Base-by-base conservation (phyloP, 2,329 filamentous ascomycete species). In the Diaporthe vexans region DNA sequence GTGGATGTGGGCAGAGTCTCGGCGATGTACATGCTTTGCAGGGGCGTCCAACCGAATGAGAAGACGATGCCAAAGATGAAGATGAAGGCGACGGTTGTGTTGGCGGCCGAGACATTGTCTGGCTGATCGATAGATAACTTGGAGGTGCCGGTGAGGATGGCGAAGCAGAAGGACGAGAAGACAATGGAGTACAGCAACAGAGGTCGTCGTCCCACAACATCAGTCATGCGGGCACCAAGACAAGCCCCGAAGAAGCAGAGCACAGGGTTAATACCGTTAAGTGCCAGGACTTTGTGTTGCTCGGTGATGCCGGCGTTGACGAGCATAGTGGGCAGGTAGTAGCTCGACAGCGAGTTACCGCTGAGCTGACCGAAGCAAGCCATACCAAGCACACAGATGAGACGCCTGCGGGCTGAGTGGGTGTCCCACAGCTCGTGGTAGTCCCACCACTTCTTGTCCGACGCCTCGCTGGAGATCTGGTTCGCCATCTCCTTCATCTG, bases 371-470 rank as follows among this genome's bases (percentile, higher is more conserved):
- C 87, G 76, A 91, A 89, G 58, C 86, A 82, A 3, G 86, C 84
- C 81, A 90, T 87, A 33, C 85, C 85, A 52, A 88, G 80, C 19
- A 89, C 88, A 75, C 86, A 88, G 21, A 87, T 82, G 13, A 91
- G 84, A 17, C 89, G 85, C 58, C 86, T 87, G 29, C 86, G 83
- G 1, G 86, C 85, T 2, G 84, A 84, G 58, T 84, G 84, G 6
- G 83, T 86, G 78, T 86, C 87, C 83, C 87, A 88, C 0, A 90
- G 83, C 73, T 88, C 88, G 63, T 84, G 82, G 77, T 89, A 90
- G 77, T 90, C 88, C 86, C 86, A 89, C 87, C 87, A 89, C 63
- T 84, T 83, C 81, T 89, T 89, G 75, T 89, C 88, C 1, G 86
- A 86, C 10, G 86, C 87, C 69, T 88, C 85, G 10, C 82, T 82